Percentiles rank a stretch among this genome's conserved stretches.
phyloP scores from a whole-genome alignment of 2,329 filamentous ascomycete genomes.

The Stemphylium vesicarium region DNA sequence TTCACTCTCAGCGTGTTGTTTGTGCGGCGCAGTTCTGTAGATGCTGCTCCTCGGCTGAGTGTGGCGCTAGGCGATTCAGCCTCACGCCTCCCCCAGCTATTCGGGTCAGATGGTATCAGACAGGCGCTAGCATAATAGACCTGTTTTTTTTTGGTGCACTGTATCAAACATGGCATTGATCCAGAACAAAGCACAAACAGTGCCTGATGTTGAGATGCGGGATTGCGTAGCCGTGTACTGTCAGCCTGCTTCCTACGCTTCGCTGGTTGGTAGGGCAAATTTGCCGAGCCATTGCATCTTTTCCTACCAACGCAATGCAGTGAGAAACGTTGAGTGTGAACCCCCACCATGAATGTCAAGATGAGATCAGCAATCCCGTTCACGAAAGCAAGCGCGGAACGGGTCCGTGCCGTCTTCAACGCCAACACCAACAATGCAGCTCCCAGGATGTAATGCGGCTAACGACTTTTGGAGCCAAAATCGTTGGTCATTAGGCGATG shows the following conservation, averaged over 20 bases:
- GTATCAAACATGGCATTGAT: constrained; percentile 1
- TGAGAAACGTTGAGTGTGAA: neutral
- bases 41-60: neutral
- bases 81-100: constrained; percentile 12
- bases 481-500: constrained; percentile 21
- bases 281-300: neutral
- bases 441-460: constrained; percentile 10
- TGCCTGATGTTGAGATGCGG: neutral
- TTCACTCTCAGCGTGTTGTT: neutral
- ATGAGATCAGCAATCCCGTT: neutral
- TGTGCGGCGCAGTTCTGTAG: neutral
- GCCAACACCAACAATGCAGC: constrained; percentile 5
- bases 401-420: neutral
- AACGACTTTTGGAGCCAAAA: constrained; percentile 16
- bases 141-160: constrained; percentile 13
- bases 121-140: constrained; percentile 16
- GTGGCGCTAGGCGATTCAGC: constrained; percentile 13
- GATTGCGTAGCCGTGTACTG: neutral
- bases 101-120: constrained; percentile 6
- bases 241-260: neutral
- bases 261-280: neutral
- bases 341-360: neutral
- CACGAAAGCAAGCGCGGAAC: neutral
- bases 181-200: neutral
- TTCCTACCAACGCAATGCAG: neutral